Evolutionary conservation across 2,329 filamentous ascomycete genomes (phyloP).

Genomic region (Pseudocercospora cruenta): DNA sequence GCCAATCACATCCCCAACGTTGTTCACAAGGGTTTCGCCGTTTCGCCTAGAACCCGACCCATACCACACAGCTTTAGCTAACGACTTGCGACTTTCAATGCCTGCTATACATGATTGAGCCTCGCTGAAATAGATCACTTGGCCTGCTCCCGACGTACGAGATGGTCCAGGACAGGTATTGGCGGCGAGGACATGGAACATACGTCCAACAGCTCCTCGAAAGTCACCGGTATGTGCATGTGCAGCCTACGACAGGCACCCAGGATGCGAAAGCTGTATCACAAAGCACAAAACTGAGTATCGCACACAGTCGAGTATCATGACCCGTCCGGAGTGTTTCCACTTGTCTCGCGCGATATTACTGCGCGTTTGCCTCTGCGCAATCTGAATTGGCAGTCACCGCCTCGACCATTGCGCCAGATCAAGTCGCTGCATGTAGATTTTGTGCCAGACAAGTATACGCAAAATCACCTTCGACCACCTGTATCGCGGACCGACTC

Average conservation of each 20-base stretch:
- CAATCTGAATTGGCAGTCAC: constrained; percentile 97
- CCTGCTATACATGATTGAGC: background rate
- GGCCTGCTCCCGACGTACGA: constrained; percentile 27
- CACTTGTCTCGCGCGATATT: constrained; percentile 76
- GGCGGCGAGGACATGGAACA: constrained; percentile 39
- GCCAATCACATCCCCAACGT: background rate
- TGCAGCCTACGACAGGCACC: background rate
- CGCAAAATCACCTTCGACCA: constrained; percentile 31
- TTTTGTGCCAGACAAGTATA: constrained; percentile 61
- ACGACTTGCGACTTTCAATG: too few relatives aligned
- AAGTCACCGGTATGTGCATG: constrained; percentile 51
- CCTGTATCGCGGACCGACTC: constrained; percentile 25
- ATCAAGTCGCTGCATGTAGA: constrained; percentile 93
- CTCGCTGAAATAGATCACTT: background rate
- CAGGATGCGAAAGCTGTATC: background rate
- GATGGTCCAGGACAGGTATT: constrained; percentile 30
- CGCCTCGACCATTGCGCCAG: constrained; percentile 84
- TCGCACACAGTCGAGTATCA: constrained; percentile 81
- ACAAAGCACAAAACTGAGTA: constrained; percentile 15
- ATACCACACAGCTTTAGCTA: background rate
- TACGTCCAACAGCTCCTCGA: constrained; percentile 51
- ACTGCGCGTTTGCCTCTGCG: constrained; percentile 79
- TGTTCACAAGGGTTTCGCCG: background rate
- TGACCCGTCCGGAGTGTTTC: constrained; percentile 88
- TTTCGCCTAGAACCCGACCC: background rate